A percentile compares a stretch with the other conserved stretches of the same genome.
phyloP scores from a whole-genome alignment of 2,329 filamentous ascomycete genomes.

The Aspergillus aculeatinus region DNA sequence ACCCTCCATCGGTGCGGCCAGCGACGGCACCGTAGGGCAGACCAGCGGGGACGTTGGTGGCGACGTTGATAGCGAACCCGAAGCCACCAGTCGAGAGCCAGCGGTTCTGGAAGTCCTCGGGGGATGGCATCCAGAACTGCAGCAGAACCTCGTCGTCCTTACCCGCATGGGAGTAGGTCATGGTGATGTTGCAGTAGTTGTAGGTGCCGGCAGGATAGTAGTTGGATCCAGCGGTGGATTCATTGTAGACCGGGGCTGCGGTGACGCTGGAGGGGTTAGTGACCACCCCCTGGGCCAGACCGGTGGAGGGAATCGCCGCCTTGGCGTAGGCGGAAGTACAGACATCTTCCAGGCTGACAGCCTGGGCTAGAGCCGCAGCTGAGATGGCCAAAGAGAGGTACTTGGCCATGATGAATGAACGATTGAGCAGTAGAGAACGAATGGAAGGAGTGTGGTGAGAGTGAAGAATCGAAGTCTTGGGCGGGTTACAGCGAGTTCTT shows the following conservation, averaged over 20 bases:
- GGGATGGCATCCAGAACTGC: conserved; percentile 46
- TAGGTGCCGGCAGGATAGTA: conserved; percentile 18
- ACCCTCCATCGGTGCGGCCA: conserved; percentile 2
- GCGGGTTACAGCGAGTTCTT: background rate
- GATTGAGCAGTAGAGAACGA: background rate
- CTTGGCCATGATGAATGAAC: conserved; percentile 3
- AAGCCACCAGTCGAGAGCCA: conserved; percentile 51
- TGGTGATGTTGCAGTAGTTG: conserved; percentile 48
- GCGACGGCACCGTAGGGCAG: conserved; percentile 7
- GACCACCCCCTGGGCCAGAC: background rate
- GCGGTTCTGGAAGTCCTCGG: conserved; percentile 46
- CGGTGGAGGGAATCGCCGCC: background rate
- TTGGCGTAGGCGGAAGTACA: conserved; percentile 1
- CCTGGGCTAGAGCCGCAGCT: conserved; percentile 2
- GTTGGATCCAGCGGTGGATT: conserved; percentile 4
- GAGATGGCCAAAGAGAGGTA: background rate
- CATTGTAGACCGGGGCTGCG: conserved; percentile 2
- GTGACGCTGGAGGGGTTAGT: conserved; percentile 5
- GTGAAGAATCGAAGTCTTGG: background rate
- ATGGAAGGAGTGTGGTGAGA: background rate
- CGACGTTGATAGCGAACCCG: conserved; percentile 45
- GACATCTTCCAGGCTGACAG: conserved; percentile 1
- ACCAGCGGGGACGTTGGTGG: conserved; percentile 5
- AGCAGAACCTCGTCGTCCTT: conserved; percentile 38
- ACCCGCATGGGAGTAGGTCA: conserved; percentile 48